Evolutionary conservation across 768 basidiomycete species (phyloP), one percentile per base, ranked within the genome.

Genomic region (Pleurotus tuber-regium): DNA sequence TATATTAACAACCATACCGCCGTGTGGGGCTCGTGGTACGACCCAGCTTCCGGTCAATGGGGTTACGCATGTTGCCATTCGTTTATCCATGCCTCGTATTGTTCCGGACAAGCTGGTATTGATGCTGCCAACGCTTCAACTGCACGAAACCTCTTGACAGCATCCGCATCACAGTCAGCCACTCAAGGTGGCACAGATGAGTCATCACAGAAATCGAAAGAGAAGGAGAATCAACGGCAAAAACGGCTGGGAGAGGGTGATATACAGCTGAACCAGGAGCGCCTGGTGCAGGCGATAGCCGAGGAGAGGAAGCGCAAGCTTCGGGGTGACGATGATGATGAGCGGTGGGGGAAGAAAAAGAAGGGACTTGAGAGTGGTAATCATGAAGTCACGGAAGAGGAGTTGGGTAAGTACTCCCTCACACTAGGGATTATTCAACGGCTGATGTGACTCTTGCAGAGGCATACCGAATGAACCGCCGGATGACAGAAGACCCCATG

Each of bases 1-100:
- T 86, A 80, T 59, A 72, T 89, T 61, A 95, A 94, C 68, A 99
- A 99, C 63, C 97, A 99, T 62, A 93, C 88, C 0, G 75, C 83
- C 4, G 86, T 98, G n/a, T 99, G 97, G 97, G 97, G 97, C 39
- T 99, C 97, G 38, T 98, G 86, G 84, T 98, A 90, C 65, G 84
- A 90, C 57, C 54, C 72, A 12, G 71, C 80, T 10, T 76, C 79
- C 2, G 82, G 85, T 11, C 63, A 73, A 53, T 99, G 97, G 97
- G 97, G 97, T 30, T 99, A 87, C 66, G 87, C 82, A 23, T 99
- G 97, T 67, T 99, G 97, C 63, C 95, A 97, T 63, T 94, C 93
- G 8, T 76, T 63, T 39, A 73, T 92, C 24, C 87, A 92, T 60
- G 71, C 89, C 43, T 95, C 95, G 14, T 98, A 98, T 65, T 98